Percentiles rank a stretch among this genome's conserved stretches.
Evolutionary conservation across 2,329 filamentous ascomycete species (phyloP).

Genomic region (Penicillium polonicum): DNA sequence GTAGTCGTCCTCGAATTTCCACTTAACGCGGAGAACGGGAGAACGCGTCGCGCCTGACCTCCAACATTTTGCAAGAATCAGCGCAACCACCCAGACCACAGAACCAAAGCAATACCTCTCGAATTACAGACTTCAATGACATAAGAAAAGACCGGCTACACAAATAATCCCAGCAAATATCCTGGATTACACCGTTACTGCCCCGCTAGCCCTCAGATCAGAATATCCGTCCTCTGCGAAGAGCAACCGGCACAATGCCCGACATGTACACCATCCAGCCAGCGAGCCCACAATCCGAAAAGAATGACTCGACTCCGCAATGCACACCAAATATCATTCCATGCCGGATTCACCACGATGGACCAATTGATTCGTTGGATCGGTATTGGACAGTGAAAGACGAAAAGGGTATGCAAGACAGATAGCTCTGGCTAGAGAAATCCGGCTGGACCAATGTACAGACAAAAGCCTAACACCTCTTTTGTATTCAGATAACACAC

Average conservation of each 20-base stretch:
- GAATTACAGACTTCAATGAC: neutral
- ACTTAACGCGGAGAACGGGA: slow-evolving; percentile 34
- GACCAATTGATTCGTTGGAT: slow-evolving; percentile 61
- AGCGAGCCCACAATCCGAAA: slow-evolving; percentile 20
- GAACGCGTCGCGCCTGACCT: slow-evolving; percentile 31
- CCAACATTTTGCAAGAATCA: slow-evolving; percentile 5
- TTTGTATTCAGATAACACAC: slow-evolving; percentile 31
- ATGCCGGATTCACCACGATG: slow-evolving; percentile 76
- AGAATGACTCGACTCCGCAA: slow-evolving; percentile 30
- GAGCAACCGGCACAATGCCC: slow-evolving; percentile 14
- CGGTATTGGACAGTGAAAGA: slow-evolving; percentile 65
- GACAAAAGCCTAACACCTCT: neutral
- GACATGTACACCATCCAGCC: slow-evolving; percentile 41
- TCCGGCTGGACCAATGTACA: too few relatives aligned
- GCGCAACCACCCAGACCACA: neutral
- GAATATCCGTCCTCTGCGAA: neutral
- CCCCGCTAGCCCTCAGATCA: neutral
- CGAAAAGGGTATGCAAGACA: slow-evolving; percentile 38
- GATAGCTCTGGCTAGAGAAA: neutral
- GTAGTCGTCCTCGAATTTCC: slow-evolving; percentile 7
- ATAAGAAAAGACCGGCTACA: neutral
- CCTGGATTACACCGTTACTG: neutral
- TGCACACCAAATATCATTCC: slow-evolving; percentile 72
- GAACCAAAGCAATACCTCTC: neutral
- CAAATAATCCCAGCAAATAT: neutral